Base-by-base conservation (phyloP, 352 stramenopile genomes). In the Globisporangium okanoganense region DNA sequence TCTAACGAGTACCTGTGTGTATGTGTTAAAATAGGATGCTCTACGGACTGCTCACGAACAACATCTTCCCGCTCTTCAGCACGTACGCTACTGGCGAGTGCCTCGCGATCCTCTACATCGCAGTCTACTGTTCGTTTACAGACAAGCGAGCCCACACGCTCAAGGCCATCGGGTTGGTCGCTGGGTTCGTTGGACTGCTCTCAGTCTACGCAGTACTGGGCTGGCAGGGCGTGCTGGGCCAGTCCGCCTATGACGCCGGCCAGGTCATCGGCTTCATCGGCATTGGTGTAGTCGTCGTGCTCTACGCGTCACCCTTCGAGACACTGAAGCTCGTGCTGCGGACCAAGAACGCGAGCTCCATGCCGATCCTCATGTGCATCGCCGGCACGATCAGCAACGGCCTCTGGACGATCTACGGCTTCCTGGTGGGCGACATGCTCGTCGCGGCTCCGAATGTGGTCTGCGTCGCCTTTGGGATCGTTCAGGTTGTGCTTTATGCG, bases 261-360 rank as follows among this genome's bases (percentile, higher is more conserved):
- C 54, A 68, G 22, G 45, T 57, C 29, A 41, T 72, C 29, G 80
- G 80, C 20, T 84, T 65, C 45, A 64, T 84, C 29, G 72, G 65
- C 6, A 72, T 76, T 10, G 57, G 56, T 22, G 79, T 79, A 51
- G 82, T 73, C 20, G 62, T 87, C 40, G 60, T 79, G 36, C 58
- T 88, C 52, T 90, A 86, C 64, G 65, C 73, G 40, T 87, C 81
- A 3, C 81, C 81, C 1, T 69, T 91, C 29, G 75, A 67, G 48
- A 83, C 64, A 1, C 66, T 91, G 45, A 70, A 65, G 44, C 57
- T 74, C 4, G 82, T 88, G n/a, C 10, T 91, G 16, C 56, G 58
- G 13, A 78, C 67, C 63, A 84, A 83, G 61, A 77, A 71, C n/a
- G 70, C 75, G 31, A 62, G 62, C n/a, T 85, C 74, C 12, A 71